A percentile compares a stretch with the other conserved stretches of the same genome.
These are phyloP conservation scores for Xylariaceae sp. DNA, from an alignment of 2,329 filamentous ascomycete genomes.

Conservation along the genomic window DNA sequence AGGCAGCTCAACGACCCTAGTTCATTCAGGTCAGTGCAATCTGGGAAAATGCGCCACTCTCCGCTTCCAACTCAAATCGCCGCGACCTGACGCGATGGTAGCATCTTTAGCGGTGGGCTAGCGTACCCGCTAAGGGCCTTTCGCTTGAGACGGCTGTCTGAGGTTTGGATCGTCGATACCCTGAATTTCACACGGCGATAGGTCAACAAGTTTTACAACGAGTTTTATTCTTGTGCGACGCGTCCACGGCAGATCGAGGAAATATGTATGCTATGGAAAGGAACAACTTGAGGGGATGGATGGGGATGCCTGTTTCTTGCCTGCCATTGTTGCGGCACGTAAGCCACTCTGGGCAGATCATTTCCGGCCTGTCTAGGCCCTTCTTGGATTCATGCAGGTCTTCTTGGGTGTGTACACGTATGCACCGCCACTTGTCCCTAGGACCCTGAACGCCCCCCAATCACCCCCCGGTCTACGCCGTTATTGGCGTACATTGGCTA, in stretches of 20 bases:
- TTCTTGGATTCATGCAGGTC: too few species aligned
- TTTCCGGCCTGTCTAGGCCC: constrained; percentile 25
- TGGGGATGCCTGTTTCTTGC: not conserved
- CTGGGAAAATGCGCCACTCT: too few species aligned
- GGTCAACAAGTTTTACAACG: not conserved
- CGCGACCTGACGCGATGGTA: too few species aligned
- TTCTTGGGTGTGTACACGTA: constrained; percentile 25
- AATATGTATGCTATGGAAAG: not conserved
- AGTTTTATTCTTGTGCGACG: not conserved
- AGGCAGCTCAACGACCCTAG: too few species aligned
- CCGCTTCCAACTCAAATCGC: too few species aligned
- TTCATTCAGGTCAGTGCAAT: too few species aligned
- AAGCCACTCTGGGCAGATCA: constrained; percentile 29
- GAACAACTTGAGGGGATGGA: not conserved
- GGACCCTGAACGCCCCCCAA: constrained; percentile 20
- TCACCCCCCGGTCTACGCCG: constrained; percentile 12
- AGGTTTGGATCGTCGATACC: not conserved
- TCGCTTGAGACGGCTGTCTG: not conserved
- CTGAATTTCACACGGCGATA: not conserved
- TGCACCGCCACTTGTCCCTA: constrained; percentile 40
- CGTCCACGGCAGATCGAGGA: not conserved
- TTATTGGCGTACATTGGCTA: constrained; percentile 7
- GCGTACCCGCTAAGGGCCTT: not conserved
- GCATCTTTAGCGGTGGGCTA: constrained; percentile 1
- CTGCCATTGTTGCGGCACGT: not conserved